phyloP scores from a whole-genome alignment of 352 stramenopile species.

The Pythium myriotylum region DNA sequence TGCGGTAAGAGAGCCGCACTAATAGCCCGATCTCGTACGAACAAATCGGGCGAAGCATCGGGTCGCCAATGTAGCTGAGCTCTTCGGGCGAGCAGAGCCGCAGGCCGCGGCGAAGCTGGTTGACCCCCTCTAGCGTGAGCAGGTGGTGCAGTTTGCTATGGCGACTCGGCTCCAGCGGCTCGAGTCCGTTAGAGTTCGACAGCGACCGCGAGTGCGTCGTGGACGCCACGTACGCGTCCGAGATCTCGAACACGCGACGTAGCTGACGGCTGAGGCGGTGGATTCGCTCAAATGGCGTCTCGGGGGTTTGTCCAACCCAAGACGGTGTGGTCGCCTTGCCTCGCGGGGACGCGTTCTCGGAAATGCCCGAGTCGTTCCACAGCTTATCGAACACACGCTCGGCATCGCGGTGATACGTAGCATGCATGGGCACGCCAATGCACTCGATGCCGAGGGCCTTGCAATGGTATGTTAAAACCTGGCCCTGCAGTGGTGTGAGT shows the following conservation, averaged over 20 bases:
- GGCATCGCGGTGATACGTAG: conserved; percentile 77
- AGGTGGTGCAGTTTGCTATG: conserved; percentile 57
- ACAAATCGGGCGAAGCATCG: conserved; percentile 85
- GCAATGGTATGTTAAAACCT: conserved; percentile 82
- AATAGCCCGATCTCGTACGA: conserved; percentile 77
- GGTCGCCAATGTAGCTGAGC: conserved; percentile 74
- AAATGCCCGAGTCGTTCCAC: conserved; percentile 52
- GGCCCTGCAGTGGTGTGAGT: conserved; percentile 61
- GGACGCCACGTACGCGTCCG: conserved; percentile 83
- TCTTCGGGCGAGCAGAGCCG: conserved; percentile 76
- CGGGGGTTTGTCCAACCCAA: conserved; percentile 12
- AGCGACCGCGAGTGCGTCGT: conserved; percentile 60
- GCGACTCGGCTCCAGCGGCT: conserved; percentile 68
- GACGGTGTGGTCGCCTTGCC: conserved; percentile 30
- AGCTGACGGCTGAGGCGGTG: conserved; percentile 72
- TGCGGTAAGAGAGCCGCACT: conserved; percentile 76
- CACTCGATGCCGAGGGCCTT: conserved; percentile 77
- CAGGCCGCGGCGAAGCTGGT: conserved; percentile 66
- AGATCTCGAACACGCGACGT: conserved; percentile 83
- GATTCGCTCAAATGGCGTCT: conserved; percentile 54
- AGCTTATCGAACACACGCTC: conserved; percentile 87
- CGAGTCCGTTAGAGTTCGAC: conserved; percentile 30
- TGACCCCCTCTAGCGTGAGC: conserved; percentile 59
- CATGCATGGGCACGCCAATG: conserved; percentile 66
- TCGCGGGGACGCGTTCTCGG: conserved; percentile 23